These are phyloP conservation scores for Cynara cardunculus DNA, from an alignment of 129 eudicot genomes.

Conservation along the genomic window DNA sequence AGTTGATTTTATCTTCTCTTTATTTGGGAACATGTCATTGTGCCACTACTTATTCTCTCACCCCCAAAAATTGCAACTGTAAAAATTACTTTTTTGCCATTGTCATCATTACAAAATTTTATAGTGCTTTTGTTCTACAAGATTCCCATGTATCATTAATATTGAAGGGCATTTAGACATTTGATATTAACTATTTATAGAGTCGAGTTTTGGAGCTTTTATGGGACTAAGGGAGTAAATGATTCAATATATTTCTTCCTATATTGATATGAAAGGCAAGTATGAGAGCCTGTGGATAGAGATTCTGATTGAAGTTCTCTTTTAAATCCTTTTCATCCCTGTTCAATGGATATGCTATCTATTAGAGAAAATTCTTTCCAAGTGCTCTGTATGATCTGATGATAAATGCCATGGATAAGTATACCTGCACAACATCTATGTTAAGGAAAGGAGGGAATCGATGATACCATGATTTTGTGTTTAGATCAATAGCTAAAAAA, in stretches of 20 bases:
- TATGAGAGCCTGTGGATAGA: neutral
- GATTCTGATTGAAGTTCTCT: neutral
- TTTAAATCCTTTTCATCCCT: neutral
- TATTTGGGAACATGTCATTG: neutral
- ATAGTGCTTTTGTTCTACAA: neutral
- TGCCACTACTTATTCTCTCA: neutral
- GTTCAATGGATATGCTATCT: neutral
- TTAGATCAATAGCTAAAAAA: neutral
- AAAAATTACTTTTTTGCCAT: neutral
- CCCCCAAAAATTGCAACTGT: neutral
- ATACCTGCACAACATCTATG: neutral
- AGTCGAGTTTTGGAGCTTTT: neutral
- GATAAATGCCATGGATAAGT: neutral
- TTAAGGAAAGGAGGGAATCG: neutral
- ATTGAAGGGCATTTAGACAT: neutral
- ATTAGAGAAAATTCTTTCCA: neutral
- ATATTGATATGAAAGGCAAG: neutral
- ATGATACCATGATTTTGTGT: neutral
- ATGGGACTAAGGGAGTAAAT: neutral
- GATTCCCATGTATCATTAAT: neutral
- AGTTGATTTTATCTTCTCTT: neutral
- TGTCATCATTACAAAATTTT: neutral
- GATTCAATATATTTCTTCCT: neutral
- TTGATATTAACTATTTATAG: neutral
- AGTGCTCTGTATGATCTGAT: neutral